Percentiles rank a stretch among this genome's conserved stretches.
These are phyloP conservation scores for Coniochaeta ligniaria DNA, from an alignment of 2,329 filamentous ascomycete species.

Conservation along the genomic window DNA sequence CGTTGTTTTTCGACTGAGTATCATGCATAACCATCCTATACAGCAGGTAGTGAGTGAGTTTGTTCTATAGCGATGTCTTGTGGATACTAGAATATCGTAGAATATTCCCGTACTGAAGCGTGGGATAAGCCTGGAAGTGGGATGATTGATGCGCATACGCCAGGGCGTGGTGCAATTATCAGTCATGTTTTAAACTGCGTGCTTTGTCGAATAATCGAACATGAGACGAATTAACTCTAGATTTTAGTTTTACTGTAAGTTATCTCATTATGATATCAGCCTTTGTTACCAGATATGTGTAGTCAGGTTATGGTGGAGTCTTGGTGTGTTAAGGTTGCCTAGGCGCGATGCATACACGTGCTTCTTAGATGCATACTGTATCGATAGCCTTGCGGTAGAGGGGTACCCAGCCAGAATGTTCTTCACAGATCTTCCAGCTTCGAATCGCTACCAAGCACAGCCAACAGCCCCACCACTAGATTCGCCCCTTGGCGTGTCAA, in stretches of 20 bases:
- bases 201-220: not conserved
- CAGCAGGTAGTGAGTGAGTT: no score
- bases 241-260: not conserved
- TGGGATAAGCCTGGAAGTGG: not conserved
- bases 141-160: not conserved
- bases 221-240: not conserved
- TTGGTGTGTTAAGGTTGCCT: no score
- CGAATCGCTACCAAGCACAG: slow-evolving; percentile 10
- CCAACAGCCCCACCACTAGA: slow-evolving; percentile 6
- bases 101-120: not conserved
- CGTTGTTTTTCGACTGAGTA: not conserved
- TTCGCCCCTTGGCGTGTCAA: slow-evolving; percentile 3
- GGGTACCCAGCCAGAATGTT: not conserved
- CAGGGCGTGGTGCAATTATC: not conserved
- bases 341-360: not conserved
- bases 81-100: not conserved
- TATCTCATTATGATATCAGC: not conserved
- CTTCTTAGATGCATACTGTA: no score
- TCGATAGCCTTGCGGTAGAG: not conserved
- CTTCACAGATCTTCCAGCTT: slow-evolving; percentile 5
- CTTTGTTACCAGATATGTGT: not conserved
- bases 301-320: not conserved
- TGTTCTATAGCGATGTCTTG: not conserved
- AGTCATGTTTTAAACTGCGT: not conserved
- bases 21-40: no score